A percentile compares a stretch with the other conserved stretches of the same genome.
Evolutionary conservation across 129 eudicot species (phyloP).

Genomic region (Oenanthe sinensis): DNA sequence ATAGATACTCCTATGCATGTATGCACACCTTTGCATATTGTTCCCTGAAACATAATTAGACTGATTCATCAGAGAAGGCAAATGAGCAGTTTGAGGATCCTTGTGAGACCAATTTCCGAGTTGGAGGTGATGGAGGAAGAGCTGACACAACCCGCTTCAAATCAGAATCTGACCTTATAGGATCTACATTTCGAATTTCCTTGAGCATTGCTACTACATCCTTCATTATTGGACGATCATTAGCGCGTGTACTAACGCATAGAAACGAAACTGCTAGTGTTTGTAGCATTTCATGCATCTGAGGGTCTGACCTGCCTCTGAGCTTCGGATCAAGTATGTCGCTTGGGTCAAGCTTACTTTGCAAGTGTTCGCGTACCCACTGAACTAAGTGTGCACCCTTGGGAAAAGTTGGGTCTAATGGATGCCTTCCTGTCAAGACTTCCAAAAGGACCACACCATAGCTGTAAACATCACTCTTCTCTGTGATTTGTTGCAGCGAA

Average conservation of each 20-base stretch:
- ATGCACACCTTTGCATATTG: conserved; percentile 15
- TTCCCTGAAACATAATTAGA: conserved; percentile 18
- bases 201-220: conserved; percentile 94
- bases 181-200: conserved; percentile 69
- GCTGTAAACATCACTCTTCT: conserved; percentile 97
- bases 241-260: conserved; percentile 65
- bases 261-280: conserved; percentile 86
- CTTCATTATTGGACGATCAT: conserved; percentile 88
- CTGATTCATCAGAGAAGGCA: conserved; percentile 78
- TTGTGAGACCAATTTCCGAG: conserved; percentile 41
- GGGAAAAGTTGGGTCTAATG: conserved; percentile 90
- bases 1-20: conserved; percentile 1
- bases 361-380: conserved; percentile 83
- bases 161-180: conserved; percentile 36
- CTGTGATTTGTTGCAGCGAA: conserved; percentile 68
- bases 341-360: conserved; percentile 45
- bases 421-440: conserved; percentile 95
- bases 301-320: conserved; percentile 83
- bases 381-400: conserved; percentile 87
- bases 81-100: conserved; percentile 81
- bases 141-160: conserved; percentile 36
- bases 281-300: conserved; percentile 96
- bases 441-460: conserved; percentile 83
- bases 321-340: conserved; percentile 79
- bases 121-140: conserved; percentile 33